Evolutionary conservation across 2,329 filamentous ascomycete genomes (phyloP), one percentile per base, ranked within the genome.

Genomic region (Claviceps sp.): DNA sequence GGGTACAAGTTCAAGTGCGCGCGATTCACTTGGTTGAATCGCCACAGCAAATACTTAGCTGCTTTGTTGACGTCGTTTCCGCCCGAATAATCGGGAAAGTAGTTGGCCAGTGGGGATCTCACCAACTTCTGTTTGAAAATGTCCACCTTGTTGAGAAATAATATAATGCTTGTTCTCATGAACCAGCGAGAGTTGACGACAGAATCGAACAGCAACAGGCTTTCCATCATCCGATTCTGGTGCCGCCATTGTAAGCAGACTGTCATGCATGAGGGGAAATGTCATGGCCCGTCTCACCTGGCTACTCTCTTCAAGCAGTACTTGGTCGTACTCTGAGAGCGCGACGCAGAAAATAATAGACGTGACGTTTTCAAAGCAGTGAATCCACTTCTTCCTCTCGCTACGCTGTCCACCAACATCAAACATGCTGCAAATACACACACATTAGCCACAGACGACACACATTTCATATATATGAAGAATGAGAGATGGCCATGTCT

Each of bases 161-260:
- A 76, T 63, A 98, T 97, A 65, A 98, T 98, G 65, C 90, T 96
- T 13, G 93, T 98, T 61, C 93, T 79, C 86, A 97, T 95, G 70
- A 98, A 98, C 93, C 93, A 98, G 61, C 93, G 79, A 37, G 93
- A 97, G 71, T 98, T 98, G 60, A 98, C 93, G 4, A 98, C 93
- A 1, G 91, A 97, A 70, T 98, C 93, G 66, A 98, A 98, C 4
- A 98, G 78, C 16, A 97, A 81, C 50, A 98, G 70, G 64, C 89
- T 95, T 69, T 98, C 93, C 88, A 97, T 95, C 93, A 98, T 98
- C 56, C 93, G 93, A 67, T 98, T 98, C 88, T 95, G 60, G 22
- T 6, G 7, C n/a, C 20, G 24, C 34, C 45, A 47, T 40, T 2
- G 16, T 55, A 30, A 38, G 18, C 13, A 47, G 5, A 41, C 45